phyloP scores from a whole-genome alignment of 768 basidiomycete genomes.

The Dioszegia aurantiaca region DNA sequence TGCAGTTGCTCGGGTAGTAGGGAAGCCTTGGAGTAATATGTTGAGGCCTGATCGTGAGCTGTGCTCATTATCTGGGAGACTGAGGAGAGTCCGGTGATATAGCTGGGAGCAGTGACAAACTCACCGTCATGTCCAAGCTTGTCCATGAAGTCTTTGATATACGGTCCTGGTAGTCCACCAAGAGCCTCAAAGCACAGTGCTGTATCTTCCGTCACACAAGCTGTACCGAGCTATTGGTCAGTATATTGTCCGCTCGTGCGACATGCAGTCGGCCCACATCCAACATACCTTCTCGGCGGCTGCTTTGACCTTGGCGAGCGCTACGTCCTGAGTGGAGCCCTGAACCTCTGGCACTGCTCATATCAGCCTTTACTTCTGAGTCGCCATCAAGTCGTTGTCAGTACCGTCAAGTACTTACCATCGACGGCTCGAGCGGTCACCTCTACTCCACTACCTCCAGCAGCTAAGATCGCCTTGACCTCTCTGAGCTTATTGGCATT shows the following conservation, averaged over 20 bases:
- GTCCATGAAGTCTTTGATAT: conserved; percentile 89
- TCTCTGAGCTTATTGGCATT: conserved; percentile 90
- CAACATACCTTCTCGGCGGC: conserved; percentile 73
- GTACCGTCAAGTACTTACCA: conserved; percentile 57
- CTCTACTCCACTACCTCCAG: conserved; percentile 60
- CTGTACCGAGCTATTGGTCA: conserved; percentile 40
- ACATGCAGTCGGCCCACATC: not conserved
- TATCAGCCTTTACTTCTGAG: not conserved
- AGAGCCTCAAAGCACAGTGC: conserved; percentile 87
- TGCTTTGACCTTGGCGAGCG: conserved; percentile 75
- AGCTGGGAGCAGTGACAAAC: no score
- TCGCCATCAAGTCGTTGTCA: no score
- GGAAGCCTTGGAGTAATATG: conserved; percentile 73
- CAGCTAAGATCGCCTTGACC: conserved; percentile 73
- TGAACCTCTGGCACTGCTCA: conserved; percentile 84
- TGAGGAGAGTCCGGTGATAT: not conserved
- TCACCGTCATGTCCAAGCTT: conserved; percentile 78
- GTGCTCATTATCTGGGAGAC: not conserved
- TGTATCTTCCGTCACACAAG: conserved; percentile 67
- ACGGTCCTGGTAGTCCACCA: conserved; percentile 89
- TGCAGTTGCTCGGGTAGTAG: conserved; percentile 75
- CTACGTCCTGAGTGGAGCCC: conserved; percentile 86
- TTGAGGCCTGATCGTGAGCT: conserved; percentile 63
- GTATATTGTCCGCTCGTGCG: not conserved
- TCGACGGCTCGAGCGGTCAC: conserved; percentile 77